Evolutionary conservation across 495 filamentous ascomycete genomes (phyloP), one percentile per base, ranked within the genome.

Genomic region (Neurospora tetraspora): DNA sequence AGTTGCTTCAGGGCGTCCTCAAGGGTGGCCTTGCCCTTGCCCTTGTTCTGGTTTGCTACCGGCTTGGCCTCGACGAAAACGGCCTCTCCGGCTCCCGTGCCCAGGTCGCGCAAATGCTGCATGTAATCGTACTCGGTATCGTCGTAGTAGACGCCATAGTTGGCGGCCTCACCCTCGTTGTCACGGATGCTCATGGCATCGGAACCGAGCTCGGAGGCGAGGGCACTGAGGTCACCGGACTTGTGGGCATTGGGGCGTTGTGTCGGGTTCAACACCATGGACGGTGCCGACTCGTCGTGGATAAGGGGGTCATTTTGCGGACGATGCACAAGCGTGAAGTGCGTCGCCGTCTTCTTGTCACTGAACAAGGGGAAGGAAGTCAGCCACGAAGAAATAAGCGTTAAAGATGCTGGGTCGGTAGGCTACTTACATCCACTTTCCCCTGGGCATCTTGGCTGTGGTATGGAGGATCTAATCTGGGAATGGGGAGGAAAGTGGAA

Each of bases 111-210:
- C 84, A 99, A 85, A 83, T 99, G 96, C 81, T 99, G 96, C 96
- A 99, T 98, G 83, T 99, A 99, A 77, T 99, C 96, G 82, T 99
- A 99, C 76, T 91, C 87, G 71, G 93, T 91, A 81, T 99, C 96
- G 78, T 90, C 88, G 77, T 79, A 90, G 87, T 92, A 98, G 72
- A 99, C 86, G 69, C 96, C 96, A 81, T 97, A 88, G 81, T 93
- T 92, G 73, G 96, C 96, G 5, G 96, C 96, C 81, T 98, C 94
- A 74, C 96, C 96, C 81, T 98, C 96, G 82, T 99, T 98, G 61
- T 87, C 86, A 76, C 94, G 90, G 72, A 97, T 85, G 47, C 80
- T 80, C 38, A 77, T 75, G 27, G 82, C 85, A 23, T 88, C 84
- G 18, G 83, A 79, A 9, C 92, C 91, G 68, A 98, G 91, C 80